phyloP scores from a whole-genome alignment of 2,329 filamentous ascomycete species.

The Leptosphaerulina australis region DNA sequence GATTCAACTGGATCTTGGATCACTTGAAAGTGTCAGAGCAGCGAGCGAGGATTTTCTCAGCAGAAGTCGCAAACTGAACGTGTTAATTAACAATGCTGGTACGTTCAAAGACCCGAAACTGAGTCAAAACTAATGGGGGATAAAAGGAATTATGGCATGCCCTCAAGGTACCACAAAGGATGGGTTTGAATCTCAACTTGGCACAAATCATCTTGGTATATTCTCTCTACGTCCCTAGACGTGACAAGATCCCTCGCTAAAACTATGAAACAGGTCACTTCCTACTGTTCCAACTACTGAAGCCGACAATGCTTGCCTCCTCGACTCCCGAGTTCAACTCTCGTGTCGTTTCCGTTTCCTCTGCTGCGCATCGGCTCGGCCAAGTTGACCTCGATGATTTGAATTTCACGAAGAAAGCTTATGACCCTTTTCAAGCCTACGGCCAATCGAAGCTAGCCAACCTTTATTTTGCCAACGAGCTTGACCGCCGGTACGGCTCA shows the following conservation, averaged over 20 bases:
- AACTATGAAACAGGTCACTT: too few species aligned
- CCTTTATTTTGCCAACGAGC: slow-evolving; percentile 58
- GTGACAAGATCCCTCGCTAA: too few species aligned
- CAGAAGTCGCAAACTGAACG: slow-evolving; percentile 23
- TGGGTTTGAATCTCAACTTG: slow-evolving; percentile 49
- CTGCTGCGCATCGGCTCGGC: slow-evolving; percentile 30
- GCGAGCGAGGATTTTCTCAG: slow-evolving; percentile 44
- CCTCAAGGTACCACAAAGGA: slow-evolving; percentile 32
- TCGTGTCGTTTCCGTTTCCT: slow-evolving; percentile 58
- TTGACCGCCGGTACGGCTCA: slow-evolving; percentile 56
- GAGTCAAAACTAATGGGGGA: too few species aligned
- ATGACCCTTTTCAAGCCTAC: slow-evolving; percentile 48
- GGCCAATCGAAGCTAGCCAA: slow-evolving; percentile 59
- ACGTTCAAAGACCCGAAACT: too few species aligned
- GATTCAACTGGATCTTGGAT: too few species aligned
- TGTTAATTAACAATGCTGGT: slow-evolving; percentile 38
- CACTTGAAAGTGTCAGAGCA: too few species aligned
- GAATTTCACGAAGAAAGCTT: slow-evolving; percentile 29
- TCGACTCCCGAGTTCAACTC: slow-evolving; percentile 50
- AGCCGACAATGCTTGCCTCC: slow-evolving; percentile 49
- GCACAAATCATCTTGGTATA: slow-evolving; percentile 56
- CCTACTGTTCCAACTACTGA: slow-evolving; percentile 59
- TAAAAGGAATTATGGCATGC: slow-evolving; percentile 46
- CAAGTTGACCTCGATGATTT: neutral
- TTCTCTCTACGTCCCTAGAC: too few species aligned